These are phyloP conservation scores for Arthrobotrys sinensis DNA, from an alignment of 2,329 filamentous ascomycete genomes.

Conservation along the genomic window DNA sequence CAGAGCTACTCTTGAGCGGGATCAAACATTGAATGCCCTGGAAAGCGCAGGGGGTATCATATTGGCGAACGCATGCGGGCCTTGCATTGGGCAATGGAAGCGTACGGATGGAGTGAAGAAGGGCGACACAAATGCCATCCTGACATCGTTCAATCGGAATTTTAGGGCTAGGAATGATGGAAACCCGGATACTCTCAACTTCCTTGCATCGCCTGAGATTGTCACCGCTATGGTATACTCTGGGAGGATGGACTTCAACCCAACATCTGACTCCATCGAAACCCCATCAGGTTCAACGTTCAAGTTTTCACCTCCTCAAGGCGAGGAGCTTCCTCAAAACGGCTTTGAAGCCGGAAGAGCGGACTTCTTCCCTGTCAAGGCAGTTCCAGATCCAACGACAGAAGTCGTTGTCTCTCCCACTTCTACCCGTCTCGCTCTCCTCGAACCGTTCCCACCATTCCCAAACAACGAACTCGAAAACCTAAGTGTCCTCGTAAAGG, in stretches of 20 bases:
- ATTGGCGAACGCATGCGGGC: conserved; percentile 93
- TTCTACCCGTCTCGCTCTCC: conserved; percentile 89
- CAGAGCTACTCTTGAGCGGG: conserved; percentile 90
- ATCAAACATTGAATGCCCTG: conserved; percentile 88
- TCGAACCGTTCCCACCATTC: conserved; percentile 92
- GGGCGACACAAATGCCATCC: conserved; percentile 91
- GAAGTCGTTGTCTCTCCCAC: conserved; percentile 84
- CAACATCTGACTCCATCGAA: conserved; percentile 85
- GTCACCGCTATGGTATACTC: conserved; percentile 97
- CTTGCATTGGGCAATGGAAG: conserved; percentile 96
- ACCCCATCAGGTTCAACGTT: conserved; percentile 86
- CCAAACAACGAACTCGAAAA: conserved; percentile 80
- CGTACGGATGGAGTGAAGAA: conserved; percentile 85
- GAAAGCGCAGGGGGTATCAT: conserved; percentile 87
- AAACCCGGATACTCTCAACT: conserved; percentile 98
- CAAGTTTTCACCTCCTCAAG: conserved; percentile 82
- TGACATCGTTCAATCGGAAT: conserved; percentile 98
- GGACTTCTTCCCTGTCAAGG: conserved; percentile 80
- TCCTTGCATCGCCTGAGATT: conserved; percentile 94
- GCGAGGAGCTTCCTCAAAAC: conserved; percentile 75
- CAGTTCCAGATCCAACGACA: conserved; percentile 78
- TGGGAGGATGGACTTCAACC: conserved; percentile 94
- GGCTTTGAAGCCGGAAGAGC: conserved; percentile 88
- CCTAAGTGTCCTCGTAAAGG: conserved; percentile 92
- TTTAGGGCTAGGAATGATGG: conserved; percentile 98